These are phyloP conservation scores for Yarrowia sp. DNA, from an alignment of 805 yeast species.

Conservation along the genomic window DNA sequence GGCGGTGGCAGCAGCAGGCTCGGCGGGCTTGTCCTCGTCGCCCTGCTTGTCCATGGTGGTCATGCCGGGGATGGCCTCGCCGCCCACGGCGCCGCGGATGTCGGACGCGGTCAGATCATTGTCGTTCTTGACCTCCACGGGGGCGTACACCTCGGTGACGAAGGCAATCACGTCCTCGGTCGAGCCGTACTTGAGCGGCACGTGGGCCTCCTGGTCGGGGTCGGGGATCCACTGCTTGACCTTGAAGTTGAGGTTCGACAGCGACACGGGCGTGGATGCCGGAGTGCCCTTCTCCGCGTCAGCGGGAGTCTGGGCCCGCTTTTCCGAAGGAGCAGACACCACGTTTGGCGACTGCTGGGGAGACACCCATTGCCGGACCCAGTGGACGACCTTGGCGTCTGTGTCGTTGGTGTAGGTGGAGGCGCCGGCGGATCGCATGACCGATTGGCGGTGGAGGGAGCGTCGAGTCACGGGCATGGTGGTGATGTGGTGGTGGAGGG, in stretches of 20 bases:
- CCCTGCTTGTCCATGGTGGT: constrained; percentile 32
- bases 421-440: constrained; percentile 16
- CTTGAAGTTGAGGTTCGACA: constrained; percentile 32
- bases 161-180: constrained; percentile 49
- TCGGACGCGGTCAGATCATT: constrained; percentile 47
- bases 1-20: constrained; percentile 27
- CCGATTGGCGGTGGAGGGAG: constrained; percentile 23
- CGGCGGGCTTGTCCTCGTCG: constrained; percentile 22
- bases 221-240: constrained; percentile 40
- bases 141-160: constrained; percentile 33
- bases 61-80: constrained; percentile 49
- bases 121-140: constrained; percentile 31
- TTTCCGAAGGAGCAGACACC: constrained; percentile 14
- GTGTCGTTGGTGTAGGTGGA: constrained; percentile 5
- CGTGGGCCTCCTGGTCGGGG: constrained; percentile 27
- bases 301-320: constrained; percentile 26
- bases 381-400: constrained; percentile 15
- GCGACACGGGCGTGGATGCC: constrained; percentile 28
- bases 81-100: constrained; percentile 56
- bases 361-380: constrained; percentile 26
- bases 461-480: constrained; percentile 27
- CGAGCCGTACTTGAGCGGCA: constrained; percentile 36
- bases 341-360: constrained; percentile 21
- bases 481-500: neutral
- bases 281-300: constrained; percentile 28